Conservation (phyloP, 306 rosid species). For the Bauhinia variegata region DNA sequence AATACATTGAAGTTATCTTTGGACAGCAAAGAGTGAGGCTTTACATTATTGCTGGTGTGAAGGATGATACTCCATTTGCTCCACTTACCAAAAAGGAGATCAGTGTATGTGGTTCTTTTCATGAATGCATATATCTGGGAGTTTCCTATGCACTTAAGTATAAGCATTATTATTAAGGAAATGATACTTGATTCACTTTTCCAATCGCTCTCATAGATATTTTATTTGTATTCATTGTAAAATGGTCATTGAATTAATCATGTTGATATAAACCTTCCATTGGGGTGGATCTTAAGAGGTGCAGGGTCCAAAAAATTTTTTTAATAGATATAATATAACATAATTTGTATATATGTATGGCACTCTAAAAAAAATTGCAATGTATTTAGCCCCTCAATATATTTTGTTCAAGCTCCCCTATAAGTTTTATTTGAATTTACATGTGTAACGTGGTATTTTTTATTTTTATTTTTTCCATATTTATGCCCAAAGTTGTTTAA, state of each 20-base stretch:
- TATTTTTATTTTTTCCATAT: no score
- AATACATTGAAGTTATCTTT: constrained; percentile 72
- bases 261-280: neutral
- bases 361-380: no score
- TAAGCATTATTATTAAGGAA: constrained; percentile 11
- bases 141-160: neutral
- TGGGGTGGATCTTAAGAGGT: no score
- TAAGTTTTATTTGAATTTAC: neutral
- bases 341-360: no score
- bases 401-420: no score
- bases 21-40: constrained; percentile 98
- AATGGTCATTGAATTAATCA: neutral
- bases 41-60: constrained; percentile 88
- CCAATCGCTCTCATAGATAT: neutral
- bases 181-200: neutral
- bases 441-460: neutral
- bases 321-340: no score
- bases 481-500: neutral
- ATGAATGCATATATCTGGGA: constrained; percentile 9
- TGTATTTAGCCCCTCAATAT: no score
- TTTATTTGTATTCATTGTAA: neutral
- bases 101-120: constrained; percentile 70
- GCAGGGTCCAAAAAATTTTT: no score
- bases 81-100: constrained; percentile 97
- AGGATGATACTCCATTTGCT: constrained; percentile 87